Evolutionary conservation across 2,329 filamentous ascomycete species (phyloP), one percentile per base, ranked within the genome.

Genomic region (Arthrobotrys entomopaga): DNA sequence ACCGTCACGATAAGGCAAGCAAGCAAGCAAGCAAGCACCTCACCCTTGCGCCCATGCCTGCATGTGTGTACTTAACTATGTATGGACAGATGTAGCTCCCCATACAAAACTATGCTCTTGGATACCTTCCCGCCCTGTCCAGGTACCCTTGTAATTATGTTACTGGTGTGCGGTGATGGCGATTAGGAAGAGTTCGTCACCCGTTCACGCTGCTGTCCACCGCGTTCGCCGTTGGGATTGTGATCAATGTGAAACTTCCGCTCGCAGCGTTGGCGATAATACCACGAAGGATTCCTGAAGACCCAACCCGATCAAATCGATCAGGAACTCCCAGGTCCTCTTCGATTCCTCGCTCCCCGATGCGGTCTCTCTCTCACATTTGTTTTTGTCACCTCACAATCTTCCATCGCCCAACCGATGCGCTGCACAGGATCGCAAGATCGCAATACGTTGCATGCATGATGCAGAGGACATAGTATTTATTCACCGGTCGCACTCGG

Each of bases 221-320:
- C n/a, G n/a, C n/a, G n/a, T 48, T 64, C 63, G 53, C 43, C 16
- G 34, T 54, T 53, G 42, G 42, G 34, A 34, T 34, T 34, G 29
- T 58, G 61, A 40, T 73, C 59, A 61, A 65, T 50, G 43, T 65
- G 67, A 65, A 65, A 65, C 67, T 61, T 65, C 67, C 67, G 67
- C 61, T 73, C 60, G 54, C 67, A 73, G 67, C 26, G 59, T 19
- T 54, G 38, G 19, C 48, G 48, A 54, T 19, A 61, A 53, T 48
- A 19, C 53, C 26, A 52, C 40, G 53, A 56, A 43, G 63, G 26
- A 16, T 15, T 49, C 42, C 61, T 34, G 5, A 5, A 8, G 10
- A 34, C 48, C 7, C 11, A 20, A 19, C 8, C 13, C 10, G n/a
- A 19, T 50, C 48, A 20, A 10, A 20, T 50, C 20, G 20, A 50